Base-by-base conservation (phyloP, 371 early-diverging fungal genomes). In the Paraphysoderma sedebokerense region DNA sequence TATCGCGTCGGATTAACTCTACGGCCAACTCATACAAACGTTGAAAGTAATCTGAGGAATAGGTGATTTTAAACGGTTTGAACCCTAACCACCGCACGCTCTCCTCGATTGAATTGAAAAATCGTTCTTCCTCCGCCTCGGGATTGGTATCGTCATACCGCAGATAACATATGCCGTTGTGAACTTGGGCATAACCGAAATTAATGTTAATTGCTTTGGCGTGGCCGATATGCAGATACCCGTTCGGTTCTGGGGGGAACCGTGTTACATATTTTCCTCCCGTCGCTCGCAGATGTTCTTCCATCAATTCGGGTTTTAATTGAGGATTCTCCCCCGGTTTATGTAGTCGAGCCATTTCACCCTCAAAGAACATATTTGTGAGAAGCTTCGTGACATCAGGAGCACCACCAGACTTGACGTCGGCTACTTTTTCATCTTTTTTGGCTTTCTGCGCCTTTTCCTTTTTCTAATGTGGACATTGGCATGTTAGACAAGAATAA, bases 211-310 rank as follows among this genome's bases (percentile, higher is more conserved):
- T 89, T 31, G 99, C 99, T 69, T 99, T 99, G 41, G 98, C 98
- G 63, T 99, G 99, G 46, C 99, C 99, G 66, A 99, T 97, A 62
- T 99, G 99, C 45, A 89, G 61, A 67, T 79, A 92, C 15, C 99
- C 99, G 60, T 96, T 98, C 47, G 99, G 99, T 70, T 99, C 99
- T 36, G 99, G 99, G 19, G 99, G 99, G 74, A 99, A 99, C 40
- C 99, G 87, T 2, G 99, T 99, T 23, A 93, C 64, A 2, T 98
- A 98, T 58, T 78, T 81, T 7, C 95, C 91, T 41, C 85, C 86
- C 0, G 99, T 99, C 13, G 83, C 79, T 58, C 83, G 77, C 40
- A 99, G 68, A 61, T 99, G 99, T 57, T 80, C 79, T 42, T 74
- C 72, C 79, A 86, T 91, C 47, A 99, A 67, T 56, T 81, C 77